Percentiles rank a stretch among this genome's conserved stretches.
Evolutionary conservation across 768 basidiomycete genomes (phyloP).

Genomic region (Cubamyces lactineus): DNA sequence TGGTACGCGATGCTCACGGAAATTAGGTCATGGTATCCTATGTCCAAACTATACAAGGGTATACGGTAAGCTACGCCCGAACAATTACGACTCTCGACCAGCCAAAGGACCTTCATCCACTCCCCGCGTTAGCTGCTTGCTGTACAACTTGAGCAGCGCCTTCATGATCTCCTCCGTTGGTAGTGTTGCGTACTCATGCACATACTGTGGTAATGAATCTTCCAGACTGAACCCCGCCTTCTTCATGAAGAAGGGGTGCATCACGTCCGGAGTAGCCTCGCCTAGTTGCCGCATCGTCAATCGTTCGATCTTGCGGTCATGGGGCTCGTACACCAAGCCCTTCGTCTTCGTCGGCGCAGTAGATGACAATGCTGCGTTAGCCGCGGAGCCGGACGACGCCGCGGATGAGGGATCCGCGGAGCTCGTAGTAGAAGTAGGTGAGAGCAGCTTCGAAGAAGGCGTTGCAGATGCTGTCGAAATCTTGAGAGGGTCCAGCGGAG

Average conservation of each 20-base stretch:
- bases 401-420: conserved; percentile 1
- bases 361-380: not conserved
- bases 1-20: no score
- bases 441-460: conserved; percentile 8
- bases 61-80: not conserved
- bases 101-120: conserved; percentile 1
- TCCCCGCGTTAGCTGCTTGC: conserved; percentile 55
- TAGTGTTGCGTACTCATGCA: conserved; percentile 83
- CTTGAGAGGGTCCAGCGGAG: conserved; percentile 4
- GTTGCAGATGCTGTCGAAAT: not conserved
- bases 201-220: conserved; percentile 84
- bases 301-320: conserved; percentile 72
- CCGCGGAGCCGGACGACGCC: not conserved
- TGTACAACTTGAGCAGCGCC: conserved; percentile 74
- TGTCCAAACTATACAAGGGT: not conserved
- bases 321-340: conserved; percentile 55
- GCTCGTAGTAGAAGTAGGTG: conserved; percentile 9
- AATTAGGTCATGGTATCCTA: not conserved
- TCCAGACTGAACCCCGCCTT: conserved; percentile 83
- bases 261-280: conserved; percentile 86
- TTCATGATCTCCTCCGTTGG: conserved; percentile 88
- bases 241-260: conserved; percentile 88
- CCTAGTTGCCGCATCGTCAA: conserved; percentile 84
- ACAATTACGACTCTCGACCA: not conserved
- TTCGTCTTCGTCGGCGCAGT: conserved; percentile 23